phyloP scores from a whole-genome alignment of 768 basidiomycete genomes.

The Thelephora aurantiotincta region DNA sequence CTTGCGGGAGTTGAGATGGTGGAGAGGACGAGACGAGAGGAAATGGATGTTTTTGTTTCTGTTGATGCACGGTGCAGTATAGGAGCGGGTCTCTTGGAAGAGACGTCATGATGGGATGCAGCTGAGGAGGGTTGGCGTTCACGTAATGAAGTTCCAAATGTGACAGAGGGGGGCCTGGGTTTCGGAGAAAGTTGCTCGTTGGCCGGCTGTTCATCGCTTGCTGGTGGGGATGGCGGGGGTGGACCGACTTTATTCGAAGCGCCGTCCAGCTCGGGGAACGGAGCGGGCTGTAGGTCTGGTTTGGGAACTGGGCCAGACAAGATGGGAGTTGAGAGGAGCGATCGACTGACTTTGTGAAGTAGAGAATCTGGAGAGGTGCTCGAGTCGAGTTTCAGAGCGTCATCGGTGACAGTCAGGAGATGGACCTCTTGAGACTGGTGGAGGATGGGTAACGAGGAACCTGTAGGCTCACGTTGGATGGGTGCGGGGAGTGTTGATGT shows the following conservation, averaged over 20 bases:
- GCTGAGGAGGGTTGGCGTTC: slow-evolving; percentile 18
- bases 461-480: not conserved
- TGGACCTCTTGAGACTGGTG: slow-evolving; percentile 34
- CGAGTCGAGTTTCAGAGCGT: slow-evolving; percentile 28
- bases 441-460: slow-evolving; percentile 16
- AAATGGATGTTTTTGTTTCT: slow-evolving; percentile 27
- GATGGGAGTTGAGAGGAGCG: slow-evolving; percentile 17
- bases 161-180: slow-evolving; percentile 5
- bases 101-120: slow-evolving; percentile 12
- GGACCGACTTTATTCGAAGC: slow-evolving; percentile 27
- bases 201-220: slow-evolving; percentile 20
- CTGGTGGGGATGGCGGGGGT: slow-evolving; percentile 41
- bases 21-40: slow-evolving; percentile 12
- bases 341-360: slow-evolving; percentile 21
- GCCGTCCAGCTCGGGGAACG: slow-evolving; percentile 2
- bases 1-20: slow-evolving; percentile 5
- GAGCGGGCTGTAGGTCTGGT: not conserved
- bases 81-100: slow-evolving; percentile 13
- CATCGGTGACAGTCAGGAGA: slow-evolving; percentile 37
- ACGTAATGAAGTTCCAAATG: slow-evolving; percentile 22
- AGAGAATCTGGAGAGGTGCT: slow-evolving; percentile 21
- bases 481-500: slow-evolving; percentile 16
- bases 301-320: not conserved
- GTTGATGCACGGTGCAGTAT: slow-evolving; percentile 33
- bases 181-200: slow-evolving; percentile 3